phyloP scores from a whole-genome alignment of 129 eudicot genomes.

The Lonicera japonica region DNA sequence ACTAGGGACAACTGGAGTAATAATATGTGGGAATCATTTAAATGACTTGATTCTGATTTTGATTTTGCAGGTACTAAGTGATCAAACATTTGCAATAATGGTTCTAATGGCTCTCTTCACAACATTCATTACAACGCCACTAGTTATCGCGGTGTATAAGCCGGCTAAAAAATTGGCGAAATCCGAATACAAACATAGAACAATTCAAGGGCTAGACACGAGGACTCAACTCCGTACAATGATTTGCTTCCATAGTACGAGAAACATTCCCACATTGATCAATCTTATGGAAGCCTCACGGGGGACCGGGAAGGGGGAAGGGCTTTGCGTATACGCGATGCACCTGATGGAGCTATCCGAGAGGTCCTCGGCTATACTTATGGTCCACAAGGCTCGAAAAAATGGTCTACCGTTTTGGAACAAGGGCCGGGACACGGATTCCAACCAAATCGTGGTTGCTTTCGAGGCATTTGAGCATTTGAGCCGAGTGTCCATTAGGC shows the following conservation, averaged over 20 bases:
- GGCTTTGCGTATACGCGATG: slow-evolving; percentile 74
- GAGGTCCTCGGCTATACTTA: slow-evolving; percentile 70
- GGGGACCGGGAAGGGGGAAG: slow-evolving; percentile 57
- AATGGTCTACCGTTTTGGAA: slow-evolving; percentile 86
- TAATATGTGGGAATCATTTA: neutral
- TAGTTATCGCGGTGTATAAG: slow-evolving; percentile 63
- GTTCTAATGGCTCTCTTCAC: slow-evolving; percentile 84
- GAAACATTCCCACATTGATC: slow-evolving; percentile 61
- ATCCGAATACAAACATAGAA: slow-evolving; percentile 48
- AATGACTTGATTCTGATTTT: slow-evolving; percentile 2
- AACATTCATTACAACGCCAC: slow-evolving; percentile 80
- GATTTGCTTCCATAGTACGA: slow-evolving; percentile 59
- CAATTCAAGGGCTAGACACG: slow-evolving; percentile 39
- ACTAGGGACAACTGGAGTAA: too few species aligned
- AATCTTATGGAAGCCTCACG: slow-evolving; percentile 77
- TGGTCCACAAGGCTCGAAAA: slow-evolving; percentile 75
- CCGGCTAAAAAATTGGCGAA: slow-evolving; percentile 46
- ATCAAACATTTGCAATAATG: slow-evolving; percentile 78
- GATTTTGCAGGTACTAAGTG: slow-evolving; percentile 58
- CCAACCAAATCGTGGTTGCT: slow-evolving; percentile 62
- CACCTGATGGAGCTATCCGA: slow-evolving; percentile 90
- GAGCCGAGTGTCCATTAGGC: slow-evolving; percentile 55
- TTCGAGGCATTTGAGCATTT: slow-evolving; percentile 65
- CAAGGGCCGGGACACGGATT: slow-evolving; percentile 30
- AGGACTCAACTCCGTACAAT: slow-evolving; percentile 53